Conservation (phyloP, 495 filamentous ascomycete genomes). For the Xanthoparmelia taractica region DNA sequence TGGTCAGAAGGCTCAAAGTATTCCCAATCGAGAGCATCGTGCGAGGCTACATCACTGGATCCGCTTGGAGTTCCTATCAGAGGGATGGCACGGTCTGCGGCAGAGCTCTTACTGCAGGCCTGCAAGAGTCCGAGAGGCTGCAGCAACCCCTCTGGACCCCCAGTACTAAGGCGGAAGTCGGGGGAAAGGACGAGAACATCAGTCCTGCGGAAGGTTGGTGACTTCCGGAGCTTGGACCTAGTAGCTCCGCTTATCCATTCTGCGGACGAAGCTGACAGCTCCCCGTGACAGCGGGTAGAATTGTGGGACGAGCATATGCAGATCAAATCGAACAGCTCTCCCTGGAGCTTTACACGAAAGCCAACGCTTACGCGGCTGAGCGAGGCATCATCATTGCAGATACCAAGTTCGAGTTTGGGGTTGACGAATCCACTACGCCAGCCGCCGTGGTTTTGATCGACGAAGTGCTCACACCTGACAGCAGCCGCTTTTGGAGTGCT, state of each 20-base stretch:
- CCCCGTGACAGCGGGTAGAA: constrained; percentile 43
- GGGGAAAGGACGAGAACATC: constrained; percentile 88
- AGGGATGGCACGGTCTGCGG: constrained; percentile 73
- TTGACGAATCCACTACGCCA: constrained; percentile 60
- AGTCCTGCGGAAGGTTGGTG: constrained; percentile 49
- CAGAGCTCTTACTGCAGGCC: constrained; percentile 55
- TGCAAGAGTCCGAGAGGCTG: constrained; percentile 66
- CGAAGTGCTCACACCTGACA: constrained; percentile 85
- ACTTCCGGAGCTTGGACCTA: constrained; percentile 2
- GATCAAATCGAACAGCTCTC: constrained; percentile 63
- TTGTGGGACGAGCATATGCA: constrained; percentile 73
- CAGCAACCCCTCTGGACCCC: constrained; percentile 75
- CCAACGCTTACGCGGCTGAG: constrained; percentile 63
- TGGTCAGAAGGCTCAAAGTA: constrained; percentile 42
- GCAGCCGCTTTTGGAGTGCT: constrained; percentile 81
- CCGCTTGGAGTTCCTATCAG: constrained; percentile 78
- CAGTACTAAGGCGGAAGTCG: constrained; percentile 79
- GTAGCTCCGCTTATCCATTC: background rate
- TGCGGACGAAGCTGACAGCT: constrained; percentile 13
- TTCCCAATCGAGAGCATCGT: constrained; percentile 79
- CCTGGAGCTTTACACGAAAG: constrained; percentile 64
- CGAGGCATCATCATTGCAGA: constrained; percentile 88
- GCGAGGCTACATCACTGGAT: constrained; percentile 89
- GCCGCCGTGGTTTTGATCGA: constrained; percentile 71
- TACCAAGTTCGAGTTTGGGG: constrained; percentile 76